Evolutionary conservation across 805 yeast genomes (phyloP), one percentile per base, ranked within the genome.

Genomic region (Candida maesae): DNA sequence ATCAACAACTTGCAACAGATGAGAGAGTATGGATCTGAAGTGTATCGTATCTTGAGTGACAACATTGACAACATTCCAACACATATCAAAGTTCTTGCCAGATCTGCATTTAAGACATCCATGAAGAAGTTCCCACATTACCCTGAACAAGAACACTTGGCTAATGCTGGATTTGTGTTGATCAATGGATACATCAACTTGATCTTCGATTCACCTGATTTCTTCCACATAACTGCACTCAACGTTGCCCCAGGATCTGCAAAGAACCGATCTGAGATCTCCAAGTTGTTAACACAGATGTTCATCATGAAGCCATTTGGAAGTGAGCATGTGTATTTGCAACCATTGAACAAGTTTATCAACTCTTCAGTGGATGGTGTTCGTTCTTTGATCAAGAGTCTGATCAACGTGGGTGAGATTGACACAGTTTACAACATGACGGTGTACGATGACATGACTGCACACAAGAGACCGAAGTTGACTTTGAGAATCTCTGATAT

Each of bases 261-360:
- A 23, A 70, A 72, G 36, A 88, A 86, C 54, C 61, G 88, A 42
- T 53, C 61, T 15, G 75, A 76, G 39, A 66, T 86, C 35, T 64
- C 79, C 24, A 72, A 79, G 42, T 76, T 84, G 10, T 53, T 87
- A 38, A 65, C 73, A 24, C 95, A 86, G 59, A 59, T 84, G 27
- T 80, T 84, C 17, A 60, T 79, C 4, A 78, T 87, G 79, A 71
- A 73, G 46, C 77, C 85, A 2, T 87, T 88, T 63, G 75, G 74
- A 12, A 49, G 63, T 1, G 71, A 71, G 21, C 79, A 84, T 49
- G 76, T 81, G 35, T 87, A 78, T 58, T 62, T 87, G 51, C 89
- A 84, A 56, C 95, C 95, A 1, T 67, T 87, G 55, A 85, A 85
- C 58, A 90, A 84, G 33, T 85, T 77, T 54, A 72, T 88, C 32